Base-by-base conservation (phyloP, 441 rosid genomes). In the Viola pubescens region DNA sequence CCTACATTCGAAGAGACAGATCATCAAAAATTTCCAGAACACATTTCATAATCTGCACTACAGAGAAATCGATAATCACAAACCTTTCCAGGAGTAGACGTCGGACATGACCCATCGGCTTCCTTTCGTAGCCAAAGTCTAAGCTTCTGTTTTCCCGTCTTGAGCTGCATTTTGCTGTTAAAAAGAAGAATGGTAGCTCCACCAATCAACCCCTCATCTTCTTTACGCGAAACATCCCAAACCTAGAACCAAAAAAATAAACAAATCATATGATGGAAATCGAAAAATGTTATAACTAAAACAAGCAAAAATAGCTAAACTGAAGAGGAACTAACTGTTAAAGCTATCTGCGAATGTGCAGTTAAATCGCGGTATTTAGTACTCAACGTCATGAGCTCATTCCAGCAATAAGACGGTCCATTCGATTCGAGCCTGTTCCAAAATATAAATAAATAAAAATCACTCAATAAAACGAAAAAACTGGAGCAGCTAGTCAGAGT, bases 71-170 rank as follows among this genome's bases (percentile, higher is more conserved):
- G 38, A 54, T 26, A 13, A 75, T 46, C 42, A 58, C 48, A 47
- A 88, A 94, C 99, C 99, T 94, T 94, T 82, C 99, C 99, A 44
- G 91, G 97, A 54, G 99, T 94, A 63, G 77, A 67, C 45, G 95
- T 81, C 7, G 90, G 91, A 74, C 73, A 79, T 56, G 99, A 84
- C 52, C 99, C 99, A 75, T 90, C 95, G 3, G 97, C 97, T 73
- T 88, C 88, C 71, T 83, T 90, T 64, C 87, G 94, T 52, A 66
- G 84, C 91, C 96, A 88, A 48, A 94, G 95, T 75, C 95, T 88
- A 66, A 94, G 96, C 75, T 94, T 94, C 77, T 88, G 96, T 72
- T 90, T 90, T 63, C 97, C 99, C 0, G 96, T 88, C 76, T 90
- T 94, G 62, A 94, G 89, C 69, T 94, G 97, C 82, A 70, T 77